These are phyloP conservation scores for Rhodotorula sphaerocarpa DNA, from an alignment of 768 basidiomycete genomes.

Conservation along the genomic window DNA sequence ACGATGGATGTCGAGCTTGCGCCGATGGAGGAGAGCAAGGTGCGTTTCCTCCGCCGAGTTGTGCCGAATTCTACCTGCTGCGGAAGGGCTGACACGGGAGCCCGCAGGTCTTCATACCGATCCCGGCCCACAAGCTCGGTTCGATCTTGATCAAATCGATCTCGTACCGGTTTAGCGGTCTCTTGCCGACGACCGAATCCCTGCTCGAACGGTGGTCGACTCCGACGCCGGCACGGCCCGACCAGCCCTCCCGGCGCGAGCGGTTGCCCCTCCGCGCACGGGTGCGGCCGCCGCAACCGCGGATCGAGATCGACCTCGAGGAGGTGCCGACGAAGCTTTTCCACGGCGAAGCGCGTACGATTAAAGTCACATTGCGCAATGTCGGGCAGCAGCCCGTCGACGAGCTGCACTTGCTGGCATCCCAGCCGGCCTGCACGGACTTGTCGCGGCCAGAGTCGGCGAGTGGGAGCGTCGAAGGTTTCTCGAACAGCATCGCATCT, in stretches of 20 bases:
- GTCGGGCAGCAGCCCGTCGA: constrained; percentile 54
- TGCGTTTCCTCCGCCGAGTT: background rate
- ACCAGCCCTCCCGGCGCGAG: constrained; percentile 66
- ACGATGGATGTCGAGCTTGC: constrained; percentile 47
- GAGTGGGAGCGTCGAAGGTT: too few relatives aligned
- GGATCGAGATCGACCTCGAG: constrained; percentile 46
- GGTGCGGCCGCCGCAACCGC: constrained; percentile 60
- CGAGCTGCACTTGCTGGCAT: constrained; percentile 59
- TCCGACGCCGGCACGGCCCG: background rate
- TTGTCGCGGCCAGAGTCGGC: too few relatives aligned
- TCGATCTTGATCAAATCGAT: constrained; percentile 14
- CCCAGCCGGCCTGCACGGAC: constrained; percentile 6
- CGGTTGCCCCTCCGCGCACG: constrained; percentile 61
- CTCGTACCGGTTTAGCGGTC: constrained; percentile 28
- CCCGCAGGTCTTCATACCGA: constrained; percentile 26
- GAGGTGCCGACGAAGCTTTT: constrained; percentile 42
- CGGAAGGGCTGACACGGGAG: too few relatives aligned
- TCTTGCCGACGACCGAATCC: constrained; percentile 58
- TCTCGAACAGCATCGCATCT: constrained; percentile 52
- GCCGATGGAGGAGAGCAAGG: constrained; percentile 11
- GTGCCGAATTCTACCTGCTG: background rate
- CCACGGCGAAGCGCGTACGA: constrained; percentile 62
- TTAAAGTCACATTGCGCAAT: constrained; percentile 53
- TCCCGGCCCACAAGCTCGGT: background rate
- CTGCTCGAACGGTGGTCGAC: constrained; percentile 66